A percentile compares a stretch with the other conserved stretches of the same genome.
Evolutionary conservation across 345 rosid species (phyloP).

Genomic region (Aquilaria sinensis): DNA sequence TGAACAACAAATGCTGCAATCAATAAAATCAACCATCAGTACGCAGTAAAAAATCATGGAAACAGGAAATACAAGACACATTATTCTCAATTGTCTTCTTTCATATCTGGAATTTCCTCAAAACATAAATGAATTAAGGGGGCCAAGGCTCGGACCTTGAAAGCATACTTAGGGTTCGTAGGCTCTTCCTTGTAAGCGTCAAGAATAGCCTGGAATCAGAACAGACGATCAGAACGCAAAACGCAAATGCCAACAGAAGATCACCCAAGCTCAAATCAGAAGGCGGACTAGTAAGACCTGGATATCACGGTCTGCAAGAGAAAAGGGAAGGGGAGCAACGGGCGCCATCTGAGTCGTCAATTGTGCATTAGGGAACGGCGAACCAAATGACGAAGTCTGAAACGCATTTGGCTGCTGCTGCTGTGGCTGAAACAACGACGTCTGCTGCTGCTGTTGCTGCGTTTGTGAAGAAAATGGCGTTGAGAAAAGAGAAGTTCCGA

Average conservation of each 20-base stretch:
- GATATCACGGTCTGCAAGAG: constrained; percentile 91
- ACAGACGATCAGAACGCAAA: constrained; percentile 4
- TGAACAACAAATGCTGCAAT: constrained; percentile 81
- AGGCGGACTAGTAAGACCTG: constrained; percentile 35
- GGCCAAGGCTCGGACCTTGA: constrained; percentile 51
- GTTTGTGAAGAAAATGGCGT: constrained; percentile 71
- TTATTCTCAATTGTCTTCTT: background rate
- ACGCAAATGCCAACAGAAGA: background rate
- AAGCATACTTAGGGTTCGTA: constrained; percentile 76
- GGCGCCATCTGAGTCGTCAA: constrained; percentile 98
- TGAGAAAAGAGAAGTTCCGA: constrained; percentile 59
- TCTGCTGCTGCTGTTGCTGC: constrained; percentile 48
- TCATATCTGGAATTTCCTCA: background rate
- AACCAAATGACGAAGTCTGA: constrained; percentile 29
- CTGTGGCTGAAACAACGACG: constrained; percentile 37
- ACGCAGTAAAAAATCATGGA: background rate
- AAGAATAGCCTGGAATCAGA: constrained; percentile 59
- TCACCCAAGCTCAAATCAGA: constrained; percentile 4
- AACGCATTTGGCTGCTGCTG: constrained; percentile 44
- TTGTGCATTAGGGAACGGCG: constrained; percentile 55
- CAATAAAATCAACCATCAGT: constrained; percentile 8
- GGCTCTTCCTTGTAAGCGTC: constrained; percentile 95
- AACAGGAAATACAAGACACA: background rate
- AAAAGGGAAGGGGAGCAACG: constrained; percentile 82
- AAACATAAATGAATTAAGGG: background rate